A percentile compares a stretch with the other conserved stretches of the same genome.
Conservation (phyloP, 2,329 filamentous ascomycete species). For the Dendryphion nanum region DNA sequence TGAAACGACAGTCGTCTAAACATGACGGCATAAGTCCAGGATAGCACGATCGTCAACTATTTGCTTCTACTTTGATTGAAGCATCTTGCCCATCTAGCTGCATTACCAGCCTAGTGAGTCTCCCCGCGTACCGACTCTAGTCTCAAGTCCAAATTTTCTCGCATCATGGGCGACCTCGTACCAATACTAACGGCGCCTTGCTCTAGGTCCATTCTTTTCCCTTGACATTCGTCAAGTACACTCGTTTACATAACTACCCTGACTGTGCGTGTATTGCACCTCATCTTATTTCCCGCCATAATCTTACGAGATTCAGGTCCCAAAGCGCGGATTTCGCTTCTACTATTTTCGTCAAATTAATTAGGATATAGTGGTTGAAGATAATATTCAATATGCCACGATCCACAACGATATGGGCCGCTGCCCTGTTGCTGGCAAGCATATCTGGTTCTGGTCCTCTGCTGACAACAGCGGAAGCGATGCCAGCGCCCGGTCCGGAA, state of each 20-base stretch:
- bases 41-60: background rate
- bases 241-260: slow-evolving; percentile 47
- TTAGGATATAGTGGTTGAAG: slow-evolving; percentile 23
- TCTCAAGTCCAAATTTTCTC: background rate
- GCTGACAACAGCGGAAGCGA: slow-evolving; percentile 49
- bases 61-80: slow-evolving; percentile 19
- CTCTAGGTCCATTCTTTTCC: slow-evolving; percentile 37
- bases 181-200: too few relatives aligned
- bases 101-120: slow-evolving; percentile 36
- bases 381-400: slow-evolving; percentile 44
- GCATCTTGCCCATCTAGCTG: slow-evolving; percentile 28
- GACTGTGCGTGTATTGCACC: slow-evolving; percentile 30
- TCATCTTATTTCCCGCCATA: background rate
- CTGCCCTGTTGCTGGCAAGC: slow-evolving; percentile 43
- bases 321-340: background rate
- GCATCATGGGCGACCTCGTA: slow-evolving; percentile 16
- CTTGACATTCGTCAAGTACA: slow-evolving; percentile 52
- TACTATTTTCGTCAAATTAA: slow-evolving; percentile 18
- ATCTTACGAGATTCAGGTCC: slow-evolving; percentile 4
- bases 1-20: slow-evolving; percentile 22
- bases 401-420: slow-evolving; percentile 47
- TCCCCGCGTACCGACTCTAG: background rate
- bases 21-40: slow-evolving; percentile 37
- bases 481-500: slow-evolving; percentile 43
- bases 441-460: slow-evolving; percentile 47